A percentile compares a stretch with the other conserved stretches of the same genome.
phyloP scores from a whole-genome alignment of 768 basidiomycete genomes.

The Suillus tomentosus region DNA sequence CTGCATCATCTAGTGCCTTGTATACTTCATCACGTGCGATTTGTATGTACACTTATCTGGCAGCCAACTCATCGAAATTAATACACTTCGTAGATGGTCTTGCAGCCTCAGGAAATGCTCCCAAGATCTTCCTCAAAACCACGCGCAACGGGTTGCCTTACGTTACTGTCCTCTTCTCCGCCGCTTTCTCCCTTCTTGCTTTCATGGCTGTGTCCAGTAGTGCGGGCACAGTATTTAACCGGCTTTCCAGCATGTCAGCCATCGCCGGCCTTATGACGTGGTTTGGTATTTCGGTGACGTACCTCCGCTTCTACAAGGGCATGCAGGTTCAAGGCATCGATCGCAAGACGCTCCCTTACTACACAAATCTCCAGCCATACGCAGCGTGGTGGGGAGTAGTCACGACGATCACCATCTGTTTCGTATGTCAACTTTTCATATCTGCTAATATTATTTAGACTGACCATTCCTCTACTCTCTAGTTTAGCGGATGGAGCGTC shows the following conservation, averaged over 20 bases:
- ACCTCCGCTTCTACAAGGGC: slow-evolving; percentile 84
- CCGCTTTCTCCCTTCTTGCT: slow-evolving; percentile 65
- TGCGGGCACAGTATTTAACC: slow-evolving; percentile 74
- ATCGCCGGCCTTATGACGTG: slow-evolving; percentile 72
- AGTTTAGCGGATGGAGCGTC: slow-evolving; percentile 53
- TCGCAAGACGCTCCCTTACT: slow-evolving; percentile 70
- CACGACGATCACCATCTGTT: slow-evolving; percentile 49
- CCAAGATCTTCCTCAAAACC: slow-evolving; percentile 72
- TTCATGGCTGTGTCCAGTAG: slow-evolving; percentile 76
- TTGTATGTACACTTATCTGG: slow-evolving; percentile 48
- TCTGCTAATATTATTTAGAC: slow-evolving; percentile 20
- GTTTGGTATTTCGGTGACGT: slow-evolving; percentile 76
- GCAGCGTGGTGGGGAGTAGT: slow-evolving; percentile 60
- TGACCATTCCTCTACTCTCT: slow-evolving; percentile 39
- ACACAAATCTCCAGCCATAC: slow-evolving; percentile 66
- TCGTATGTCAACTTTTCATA: slow-evolving; percentile 48
- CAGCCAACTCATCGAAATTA: slow-evolving; percentile 6
- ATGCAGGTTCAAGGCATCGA: slow-evolving; percentile 78
- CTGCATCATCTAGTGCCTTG: slow-evolving; percentile 85
- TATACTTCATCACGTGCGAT: slow-evolving; percentile 88
- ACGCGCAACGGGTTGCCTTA: slow-evolving; percentile 76
- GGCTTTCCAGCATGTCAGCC: slow-evolving; percentile 80
- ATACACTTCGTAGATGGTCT: slow-evolving; percentile 63
- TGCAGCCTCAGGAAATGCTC: slow-evolving; percentile 81
- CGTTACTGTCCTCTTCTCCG: slow-evolving; percentile 65